phyloP scores from a whole-genome alignment of 805 yeast genomes.

The Hanseniaspora lachancei region DNA sequence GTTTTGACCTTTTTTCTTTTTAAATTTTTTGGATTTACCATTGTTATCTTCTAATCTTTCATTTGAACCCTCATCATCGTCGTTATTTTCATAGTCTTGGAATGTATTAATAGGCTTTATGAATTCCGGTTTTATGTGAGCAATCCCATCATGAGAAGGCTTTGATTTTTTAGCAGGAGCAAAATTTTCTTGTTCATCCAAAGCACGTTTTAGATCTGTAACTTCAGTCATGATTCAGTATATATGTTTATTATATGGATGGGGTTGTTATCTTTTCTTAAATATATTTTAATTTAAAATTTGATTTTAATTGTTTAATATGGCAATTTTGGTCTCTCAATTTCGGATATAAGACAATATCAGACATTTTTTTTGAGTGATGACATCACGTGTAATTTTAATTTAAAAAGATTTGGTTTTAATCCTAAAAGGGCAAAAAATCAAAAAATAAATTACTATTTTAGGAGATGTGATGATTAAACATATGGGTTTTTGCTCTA shows the following conservation, averaged over 20 bases:
- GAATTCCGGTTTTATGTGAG: conserved; percentile 63
- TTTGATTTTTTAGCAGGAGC: conserved; percentile 19
- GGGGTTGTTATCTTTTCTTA: neutral
- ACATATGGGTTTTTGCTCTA: neutral
- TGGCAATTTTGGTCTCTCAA: too few relatives aligned
- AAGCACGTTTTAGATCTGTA: conserved; percentile 9
- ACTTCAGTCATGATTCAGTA: neutral
- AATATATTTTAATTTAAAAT: neutral
- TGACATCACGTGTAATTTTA: too few relatives aligned
- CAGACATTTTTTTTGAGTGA: too few relatives aligned
- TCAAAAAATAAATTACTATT: too few relatives aligned
- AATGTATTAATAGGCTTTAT: conserved; percentile 29
- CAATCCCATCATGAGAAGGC: conserved; percentile 44
- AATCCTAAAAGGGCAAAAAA: too few relatives aligned
- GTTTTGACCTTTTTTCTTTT: conserved; percentile 62
- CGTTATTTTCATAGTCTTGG: conserved; percentile 18
- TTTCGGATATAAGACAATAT: too few relatives aligned
- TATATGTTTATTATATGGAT: neutral
- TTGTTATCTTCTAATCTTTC: conserved; percentile 26
- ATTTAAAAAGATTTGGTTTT: too few relatives aligned
- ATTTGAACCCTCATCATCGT: conserved; percentile 35
- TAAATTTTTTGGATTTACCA: conserved; percentile 28
- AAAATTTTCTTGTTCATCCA: conserved; percentile 20
- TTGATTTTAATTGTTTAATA: too few relatives aligned
- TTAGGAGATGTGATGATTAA: neutral